A percentile compares a stretch with the other conserved stretches of the same genome.
phyloP scores from a whole-genome alignment of 176 grass and related monocot genomes.

The Aegilops speltoides region DNA sequence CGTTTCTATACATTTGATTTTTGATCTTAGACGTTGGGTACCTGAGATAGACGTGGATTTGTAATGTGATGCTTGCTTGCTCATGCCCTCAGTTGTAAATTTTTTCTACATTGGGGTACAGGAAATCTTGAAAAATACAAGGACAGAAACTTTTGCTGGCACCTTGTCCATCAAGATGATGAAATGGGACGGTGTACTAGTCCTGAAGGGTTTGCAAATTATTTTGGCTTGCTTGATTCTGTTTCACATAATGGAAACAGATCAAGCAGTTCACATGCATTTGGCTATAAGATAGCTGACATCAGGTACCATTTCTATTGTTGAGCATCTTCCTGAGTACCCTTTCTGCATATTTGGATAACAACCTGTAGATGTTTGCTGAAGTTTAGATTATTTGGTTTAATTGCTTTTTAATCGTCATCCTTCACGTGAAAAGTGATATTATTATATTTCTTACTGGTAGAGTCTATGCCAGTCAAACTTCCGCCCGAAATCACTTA shows the following conservation, averaged over 20 bases:
- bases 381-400: constrained; percentile 17
- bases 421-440: not conserved
- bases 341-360: constrained; percentile 1
- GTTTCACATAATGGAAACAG: constrained; percentile 63
- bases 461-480: not conserved
- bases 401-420: constrained; percentile 9
- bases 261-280: constrained; percentile 54
- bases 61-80: not conserved
- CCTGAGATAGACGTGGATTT: not conserved
- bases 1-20: not conserved
- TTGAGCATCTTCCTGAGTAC: constrained; percentile 22
- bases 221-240: constrained; percentile 89
- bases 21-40: constrained; percentile 15
- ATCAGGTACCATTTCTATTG: constrained; percentile 60
- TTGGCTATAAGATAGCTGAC: constrained; percentile 69
- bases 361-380: not conserved
- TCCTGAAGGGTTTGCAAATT: constrained; percentile 74
- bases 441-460: not conserved
- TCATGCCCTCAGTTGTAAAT: constrained; percentile 9
- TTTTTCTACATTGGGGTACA: constrained; percentile 39
- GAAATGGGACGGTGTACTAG: constrained; percentile 71
- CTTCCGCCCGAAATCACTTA: not conserved
- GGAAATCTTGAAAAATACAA: constrained; percentile 77
- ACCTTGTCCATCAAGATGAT: constrained; percentile 72
- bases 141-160: constrained; percentile 80